These are phyloP conservation scores for Stemphylium lycopersici DNA, from an alignment of 2,329 filamentous ascomycete genomes.

Conservation along the genomic window DNA sequence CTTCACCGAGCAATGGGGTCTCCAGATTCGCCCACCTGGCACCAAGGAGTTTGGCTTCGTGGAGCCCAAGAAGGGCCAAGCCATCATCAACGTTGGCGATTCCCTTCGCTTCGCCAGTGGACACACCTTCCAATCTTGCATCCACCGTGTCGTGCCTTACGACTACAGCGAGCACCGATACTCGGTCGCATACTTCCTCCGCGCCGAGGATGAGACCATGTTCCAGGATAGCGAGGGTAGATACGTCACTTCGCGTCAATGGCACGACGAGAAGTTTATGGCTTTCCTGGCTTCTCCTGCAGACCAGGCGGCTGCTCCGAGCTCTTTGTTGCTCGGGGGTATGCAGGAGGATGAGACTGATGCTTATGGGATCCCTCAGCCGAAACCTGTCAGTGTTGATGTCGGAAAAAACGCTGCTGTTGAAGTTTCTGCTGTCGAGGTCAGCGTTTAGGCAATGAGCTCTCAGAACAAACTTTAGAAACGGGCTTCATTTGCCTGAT, in stretches of 20 bases:
- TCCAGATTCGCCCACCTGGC: constrained; percentile 62
- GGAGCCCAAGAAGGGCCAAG: constrained; percentile 57
- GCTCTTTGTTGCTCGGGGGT: constrained; percentile 9
- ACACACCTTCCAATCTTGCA: constrained; percentile 62
- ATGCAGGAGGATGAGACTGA: constrained; percentile 14
- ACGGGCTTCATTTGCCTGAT: too few relatives aligned
- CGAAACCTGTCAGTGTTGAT: background rate
- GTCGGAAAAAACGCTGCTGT: background rate
- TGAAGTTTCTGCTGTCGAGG: constrained; percentile 7
- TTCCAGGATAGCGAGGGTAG: constrained; percentile 63
- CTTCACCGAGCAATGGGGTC: constrained; percentile 63
- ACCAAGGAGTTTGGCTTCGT: constrained; percentile 52
- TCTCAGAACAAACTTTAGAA: too few relatives aligned
- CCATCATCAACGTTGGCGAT: constrained; percentile 66
- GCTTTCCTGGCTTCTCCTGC: constrained; percentile 30
- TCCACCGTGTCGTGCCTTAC: constrained; percentile 64
- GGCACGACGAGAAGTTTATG: constrained; percentile 45
- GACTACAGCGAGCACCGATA: constrained; percentile 62
- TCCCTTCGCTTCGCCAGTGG: constrained; percentile 62
- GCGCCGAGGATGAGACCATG: constrained; percentile 62
- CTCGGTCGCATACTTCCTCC: constrained; percentile 65
- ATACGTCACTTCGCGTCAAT: constrained; percentile 57
- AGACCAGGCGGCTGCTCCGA: constrained; percentile 13
- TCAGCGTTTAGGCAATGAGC: constrained; percentile 2
- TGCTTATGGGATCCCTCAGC: background rate